phyloP scores from a whole-genome alignment of 2,329 filamentous ascomycete genomes.

The Hymenoscyphus scutula region DNA sequence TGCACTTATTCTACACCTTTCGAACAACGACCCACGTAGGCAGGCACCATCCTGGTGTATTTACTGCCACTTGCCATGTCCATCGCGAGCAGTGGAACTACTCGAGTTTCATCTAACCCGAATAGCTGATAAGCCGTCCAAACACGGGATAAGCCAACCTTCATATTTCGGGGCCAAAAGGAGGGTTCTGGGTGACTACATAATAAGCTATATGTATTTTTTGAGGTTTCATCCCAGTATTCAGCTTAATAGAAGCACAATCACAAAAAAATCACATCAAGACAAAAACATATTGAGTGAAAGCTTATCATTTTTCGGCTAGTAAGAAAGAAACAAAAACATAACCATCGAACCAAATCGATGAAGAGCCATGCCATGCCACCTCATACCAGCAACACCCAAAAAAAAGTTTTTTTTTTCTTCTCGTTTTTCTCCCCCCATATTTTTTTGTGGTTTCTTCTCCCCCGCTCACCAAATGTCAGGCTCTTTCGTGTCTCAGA shows the following conservation, averaged over 20 bases:
- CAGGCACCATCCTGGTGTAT: no score
- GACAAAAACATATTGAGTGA: not conserved
- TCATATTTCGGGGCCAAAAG: no score
- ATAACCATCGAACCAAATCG: constrained; percentile 29
- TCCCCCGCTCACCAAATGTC: constrained; percentile 21
- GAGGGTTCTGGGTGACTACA: no score
- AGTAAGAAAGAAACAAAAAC: constrained; percentile 19
- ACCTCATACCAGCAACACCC: constrained; percentile 18
- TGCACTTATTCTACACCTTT: no score
- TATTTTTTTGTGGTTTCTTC: not conserved
- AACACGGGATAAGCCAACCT: no score
- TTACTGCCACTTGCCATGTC: no score
- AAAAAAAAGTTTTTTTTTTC: constrained; percentile 25
- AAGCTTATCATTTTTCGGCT: not conserved
- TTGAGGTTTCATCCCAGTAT: no score
- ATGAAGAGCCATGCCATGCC: constrained; percentile 25
- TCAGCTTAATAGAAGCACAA: not conserved
- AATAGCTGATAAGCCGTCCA: no score
- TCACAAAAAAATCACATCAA: not conserved
- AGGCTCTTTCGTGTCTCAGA: constrained; percentile 14
- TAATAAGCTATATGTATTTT: no score
- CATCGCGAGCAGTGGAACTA: no score
- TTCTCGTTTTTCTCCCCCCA: constrained; percentile 20
- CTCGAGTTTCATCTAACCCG: no score
- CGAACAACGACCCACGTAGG: no score